Base-by-base conservation (phyloP, 2,329 filamentous ascomycete species). In the Aciculosporium take region DNA sequence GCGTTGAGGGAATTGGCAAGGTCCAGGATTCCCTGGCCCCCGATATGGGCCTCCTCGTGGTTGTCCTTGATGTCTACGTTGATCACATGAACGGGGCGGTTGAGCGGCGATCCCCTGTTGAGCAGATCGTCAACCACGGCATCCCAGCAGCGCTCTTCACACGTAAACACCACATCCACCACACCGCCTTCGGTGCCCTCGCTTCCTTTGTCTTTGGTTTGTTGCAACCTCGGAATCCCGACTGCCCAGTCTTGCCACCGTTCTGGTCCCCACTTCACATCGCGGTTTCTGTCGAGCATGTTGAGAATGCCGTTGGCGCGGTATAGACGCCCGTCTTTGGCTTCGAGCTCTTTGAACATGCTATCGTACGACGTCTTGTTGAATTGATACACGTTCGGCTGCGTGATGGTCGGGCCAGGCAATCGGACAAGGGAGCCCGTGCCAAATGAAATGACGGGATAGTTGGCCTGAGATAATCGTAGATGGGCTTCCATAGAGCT, bases 31-130 rank as follows among this genome's bases (percentile, higher is more conserved):
- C 85, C 91, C 50, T 81, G 78, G 2, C 91, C 91, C 8, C 91
- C 91, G 2, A 95, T 74, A 18, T 89, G 71, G 0, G 91, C 91
- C 62, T 98, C 91, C 59, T 98, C 89, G 56, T 96, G 91, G 56
- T 96, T 98, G 63, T 98, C 91, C 60, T 84, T 89, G 56, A 98
- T 98, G 58, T 98, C 91, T 41, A 98, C 82, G 53, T 98, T 98
- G 68, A 98, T 94, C 43, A 98, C 85, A 57, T 98, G 91, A 0
- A 98, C 91, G 0, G 91, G 88, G 2, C 86, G 71, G 60, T 98
- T 98, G 43, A 98, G 68, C 3, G 84, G 82, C 0, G 82, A 78
- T 7, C 89, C 91, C 47, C 93, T 76, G 53, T 79, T 84, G 47
- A 94, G 76, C 40, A 98, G 68, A 58, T 98, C 89, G 53, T 98